Evolutionary conservation across 129 eudicot genomes (phyloP), one percentile per base, ranked within the genome.

Genomic region (Tanacetum coccineum): DNA sequence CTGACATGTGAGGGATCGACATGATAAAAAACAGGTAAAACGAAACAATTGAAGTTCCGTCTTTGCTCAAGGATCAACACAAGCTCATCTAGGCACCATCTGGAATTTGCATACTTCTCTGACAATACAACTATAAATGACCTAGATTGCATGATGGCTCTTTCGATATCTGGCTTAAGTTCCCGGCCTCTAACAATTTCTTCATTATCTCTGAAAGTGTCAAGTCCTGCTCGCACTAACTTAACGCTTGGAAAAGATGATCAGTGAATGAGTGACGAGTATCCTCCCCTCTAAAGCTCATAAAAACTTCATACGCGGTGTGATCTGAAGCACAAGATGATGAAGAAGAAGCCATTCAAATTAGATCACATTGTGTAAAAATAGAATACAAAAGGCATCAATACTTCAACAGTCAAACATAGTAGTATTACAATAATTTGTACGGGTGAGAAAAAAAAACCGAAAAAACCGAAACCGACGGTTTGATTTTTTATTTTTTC

Each of bases 1-100:
- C 30, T 67, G 36, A 67, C 48, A 50, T 67, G 61, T 1, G 71
- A 67, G 28, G 61, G 60, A 50, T 64, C 70, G 3, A 64, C 70
- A 13, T 64, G 70, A 22, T 64, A 64, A 22, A 64, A 64, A 64
- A 64, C 13, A 47, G 71, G 71, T 30, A 67, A 2, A 51, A 67
- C 71, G 0, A 67, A 14, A 50, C 50, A 60, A 67, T 8, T 20
- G 11, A n/a, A 40, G 12, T 1, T 40, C 65, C 17, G 40, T 12
- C 64, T 44, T 20, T 42, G 56, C 6, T 66, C 57, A 12, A 66
- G 26, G 32, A 67, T 75, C 61, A 21, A 28, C 28, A 59, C 6
- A 20, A 57, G 36, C 54, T 75, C 69, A 9, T 66, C 18, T 32
- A 46, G 59, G 13, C 42, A 53, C 40, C 44, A 67, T 1, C 47